Evolutionary conservation across 2,329 filamentous ascomycete genomes (phyloP).

Genomic region (Trichoderma brevicompactum): DNA sequence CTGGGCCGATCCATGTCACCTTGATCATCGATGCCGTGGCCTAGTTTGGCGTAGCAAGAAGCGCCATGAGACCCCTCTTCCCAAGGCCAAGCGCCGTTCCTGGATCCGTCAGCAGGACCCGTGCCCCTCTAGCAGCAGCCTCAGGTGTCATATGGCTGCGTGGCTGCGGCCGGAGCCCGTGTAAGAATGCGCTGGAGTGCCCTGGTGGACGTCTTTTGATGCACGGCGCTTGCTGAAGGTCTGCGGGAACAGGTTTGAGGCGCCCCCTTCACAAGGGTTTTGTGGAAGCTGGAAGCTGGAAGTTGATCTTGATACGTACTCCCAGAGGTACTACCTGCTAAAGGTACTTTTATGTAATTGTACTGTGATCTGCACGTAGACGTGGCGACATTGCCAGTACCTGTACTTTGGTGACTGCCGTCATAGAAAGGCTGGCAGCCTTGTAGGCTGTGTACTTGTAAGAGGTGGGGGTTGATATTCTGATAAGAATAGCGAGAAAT

Average conservation of each 20-base stretch:
- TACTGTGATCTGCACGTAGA: background rate
- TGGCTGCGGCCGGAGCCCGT: background rate
- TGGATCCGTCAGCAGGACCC: constrained; percentile 15
- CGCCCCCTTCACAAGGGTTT: background rate
- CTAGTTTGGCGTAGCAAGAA: constrained; percentile 1
- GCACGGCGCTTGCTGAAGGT: background rate
- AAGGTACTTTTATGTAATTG: background rate
- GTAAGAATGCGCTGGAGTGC: background rate
- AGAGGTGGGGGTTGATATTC: background rate
- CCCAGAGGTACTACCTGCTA: no score
- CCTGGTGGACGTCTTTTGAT: background rate
- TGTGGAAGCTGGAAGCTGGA: no score
- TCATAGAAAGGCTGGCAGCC: background rate
- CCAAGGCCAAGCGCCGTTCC: constrained; percentile 8
- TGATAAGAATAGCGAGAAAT: constrained; percentile 18
- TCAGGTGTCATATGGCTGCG: background rate
- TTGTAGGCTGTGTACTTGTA: background rate
- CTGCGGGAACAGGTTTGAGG: background rate
- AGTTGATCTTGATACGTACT: background rate
- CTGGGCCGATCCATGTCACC: background rate
- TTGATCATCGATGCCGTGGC: constrained; percentile 10
- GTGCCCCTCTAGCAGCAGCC: background rate
- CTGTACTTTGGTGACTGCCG: background rate
- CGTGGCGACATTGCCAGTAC: background rate
- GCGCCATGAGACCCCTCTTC: background rate